Evolutionary conservation across 768 basidiomycete genomes (phyloP).

Genomic region (Boletus reticuloceps): DNA sequence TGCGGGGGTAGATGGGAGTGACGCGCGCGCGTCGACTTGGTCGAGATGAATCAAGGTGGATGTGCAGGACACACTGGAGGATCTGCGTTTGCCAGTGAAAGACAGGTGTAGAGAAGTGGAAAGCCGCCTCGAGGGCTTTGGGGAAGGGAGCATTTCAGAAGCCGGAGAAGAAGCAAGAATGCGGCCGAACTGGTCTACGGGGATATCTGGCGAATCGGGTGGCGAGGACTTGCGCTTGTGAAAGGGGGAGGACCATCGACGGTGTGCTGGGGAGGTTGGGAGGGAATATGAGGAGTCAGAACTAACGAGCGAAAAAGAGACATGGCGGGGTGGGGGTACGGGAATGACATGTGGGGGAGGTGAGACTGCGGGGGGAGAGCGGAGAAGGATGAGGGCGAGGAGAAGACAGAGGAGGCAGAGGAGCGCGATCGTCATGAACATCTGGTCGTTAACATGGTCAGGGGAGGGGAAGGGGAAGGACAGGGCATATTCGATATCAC

Average conservation of each 20-base stretch:
- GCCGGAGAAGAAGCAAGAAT: background rate
- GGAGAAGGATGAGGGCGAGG: background rate
- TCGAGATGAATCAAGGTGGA: background rate
- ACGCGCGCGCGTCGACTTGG: background rate
- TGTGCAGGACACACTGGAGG: background rate
- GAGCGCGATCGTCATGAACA: conserved; percentile 1
- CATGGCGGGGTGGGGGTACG: conserved; percentile 10
- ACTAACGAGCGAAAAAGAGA: conserved; percentile 9
- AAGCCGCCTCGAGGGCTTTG: background rate
- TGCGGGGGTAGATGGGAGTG: background rate
- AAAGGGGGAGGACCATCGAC: conserved; percentile 1
- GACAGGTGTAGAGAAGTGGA: conserved; percentile 6
- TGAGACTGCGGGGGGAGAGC: background rate
- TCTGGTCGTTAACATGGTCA: background rate
- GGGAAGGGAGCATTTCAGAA: background rate
- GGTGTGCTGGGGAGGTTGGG: background rate
- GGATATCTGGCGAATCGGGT: background rate
- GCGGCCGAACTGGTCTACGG: conserved; percentile 9
- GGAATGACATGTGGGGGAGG: background rate
- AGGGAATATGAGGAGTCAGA: background rate
- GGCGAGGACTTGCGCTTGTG: background rate
- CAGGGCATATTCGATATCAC: too few relatives aligned
- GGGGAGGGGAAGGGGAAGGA: too few relatives aligned
- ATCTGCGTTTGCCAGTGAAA: conserved; percentile 7
- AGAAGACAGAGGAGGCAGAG: conserved; percentile 5